Evolutionary conservation across 495 filamentous ascomycete genomes (phyloP).

Genomic region (Aspergillus steynii): DNA sequence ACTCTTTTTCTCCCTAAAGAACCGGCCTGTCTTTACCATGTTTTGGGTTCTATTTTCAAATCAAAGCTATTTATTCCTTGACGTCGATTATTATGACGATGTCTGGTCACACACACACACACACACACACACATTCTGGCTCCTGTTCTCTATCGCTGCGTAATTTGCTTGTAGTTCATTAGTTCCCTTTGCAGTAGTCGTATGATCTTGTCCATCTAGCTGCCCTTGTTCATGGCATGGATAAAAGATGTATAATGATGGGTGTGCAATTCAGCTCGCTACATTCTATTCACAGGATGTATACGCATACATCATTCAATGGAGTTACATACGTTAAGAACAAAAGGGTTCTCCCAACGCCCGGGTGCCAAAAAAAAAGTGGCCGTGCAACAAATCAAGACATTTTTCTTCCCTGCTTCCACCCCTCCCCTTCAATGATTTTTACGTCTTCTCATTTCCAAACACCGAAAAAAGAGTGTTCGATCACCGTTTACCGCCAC

Average conservation of each 20-base stretch:
- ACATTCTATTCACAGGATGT: background rate
- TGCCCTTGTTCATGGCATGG: too few relatives aligned
- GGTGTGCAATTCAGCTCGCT: background rate
- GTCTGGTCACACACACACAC: background rate
- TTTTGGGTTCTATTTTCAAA: constrained; percentile 9
- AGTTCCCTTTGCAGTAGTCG: too few relatives aligned
- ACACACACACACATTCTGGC: background rate
- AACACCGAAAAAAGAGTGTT: too few relatives aligned
- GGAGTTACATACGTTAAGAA: too few relatives aligned
- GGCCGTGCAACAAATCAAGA: background rate
- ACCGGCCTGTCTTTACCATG: constrained; percentile 21
- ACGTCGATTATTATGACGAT: background rate
- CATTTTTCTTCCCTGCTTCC: background rate
- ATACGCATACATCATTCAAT: too few relatives aligned
- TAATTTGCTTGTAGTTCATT: too few relatives aligned
- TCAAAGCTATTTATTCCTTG: background rate
- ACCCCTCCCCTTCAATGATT: too few relatives aligned
- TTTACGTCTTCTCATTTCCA: too few relatives aligned
- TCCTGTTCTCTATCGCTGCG: background rate
- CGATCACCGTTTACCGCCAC: constrained; percentile 30
- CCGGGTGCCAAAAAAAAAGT: too few relatives aligned
- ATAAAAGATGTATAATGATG: too few relatives aligned
- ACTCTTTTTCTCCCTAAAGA: constrained; percentile 5
- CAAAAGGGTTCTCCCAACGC: background rate
- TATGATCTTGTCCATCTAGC: too few relatives aligned